Percentiles rank a stretch among this genome's conserved stretches.
Conservation (phyloP, 2,329 filamentous ascomycete species). For the Colletotrichum phormii region DNA sequence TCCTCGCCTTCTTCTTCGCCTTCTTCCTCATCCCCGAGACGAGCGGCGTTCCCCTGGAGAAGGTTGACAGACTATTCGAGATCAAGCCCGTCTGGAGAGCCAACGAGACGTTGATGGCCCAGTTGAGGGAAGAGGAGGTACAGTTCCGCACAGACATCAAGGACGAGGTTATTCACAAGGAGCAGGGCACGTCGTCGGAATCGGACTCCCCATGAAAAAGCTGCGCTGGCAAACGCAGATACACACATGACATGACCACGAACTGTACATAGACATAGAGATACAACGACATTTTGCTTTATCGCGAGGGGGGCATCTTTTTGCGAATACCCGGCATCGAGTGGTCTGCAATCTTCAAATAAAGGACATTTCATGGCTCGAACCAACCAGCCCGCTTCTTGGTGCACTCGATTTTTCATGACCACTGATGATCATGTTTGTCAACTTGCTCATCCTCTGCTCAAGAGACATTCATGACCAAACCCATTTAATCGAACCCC, state of each 20-base stretch:
- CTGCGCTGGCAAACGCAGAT: background rate
- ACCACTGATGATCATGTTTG: background rate
- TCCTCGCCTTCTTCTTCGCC: slow-evolving; percentile 59
- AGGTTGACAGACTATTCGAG: slow-evolving; percentile 61
- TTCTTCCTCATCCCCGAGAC: slow-evolving; percentile 66
- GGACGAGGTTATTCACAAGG: slow-evolving; percentile 23
- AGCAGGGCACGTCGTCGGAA: slow-evolving; percentile 17
- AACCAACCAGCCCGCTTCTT: background rate
- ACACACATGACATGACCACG: background rate
- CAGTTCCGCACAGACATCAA: slow-evolving; percentile 31
- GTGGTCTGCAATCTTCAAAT: background rate
- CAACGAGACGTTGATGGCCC: slow-evolving; percentile 28
- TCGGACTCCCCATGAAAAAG: slow-evolving; percentile 14
- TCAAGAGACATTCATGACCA: fast-evolving
- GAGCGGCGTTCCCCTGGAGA: slow-evolving; percentile 63
- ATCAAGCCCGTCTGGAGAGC: slow-evolving; percentile 38
- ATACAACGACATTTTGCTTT: background rate
- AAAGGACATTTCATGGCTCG: background rate
- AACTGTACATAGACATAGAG: background rate
- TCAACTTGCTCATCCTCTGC: background rate
- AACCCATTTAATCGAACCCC: background rate
- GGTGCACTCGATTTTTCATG: background rate
- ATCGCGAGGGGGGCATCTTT: background rate
- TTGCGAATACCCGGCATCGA: background rate
- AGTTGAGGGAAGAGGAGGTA: slow-evolving; percentile 24